A percentile compares a stretch with the other conserved stretches of the same genome.
phyloP scores from a whole-genome alignment of 352 stramenopile genomes.

The Globisporangium alternatum region DNA sequence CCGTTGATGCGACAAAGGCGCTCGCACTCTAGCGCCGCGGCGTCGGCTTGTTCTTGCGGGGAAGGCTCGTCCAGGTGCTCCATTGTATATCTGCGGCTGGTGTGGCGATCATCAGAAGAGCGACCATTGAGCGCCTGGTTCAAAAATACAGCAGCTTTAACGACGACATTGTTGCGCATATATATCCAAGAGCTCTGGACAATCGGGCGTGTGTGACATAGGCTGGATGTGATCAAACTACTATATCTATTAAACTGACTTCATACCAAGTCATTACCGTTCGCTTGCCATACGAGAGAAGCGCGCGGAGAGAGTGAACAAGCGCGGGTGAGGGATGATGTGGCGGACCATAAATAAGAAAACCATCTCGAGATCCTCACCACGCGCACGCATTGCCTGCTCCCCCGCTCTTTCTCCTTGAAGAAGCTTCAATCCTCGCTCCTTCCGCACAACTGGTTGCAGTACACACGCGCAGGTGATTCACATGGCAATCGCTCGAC shows the following conservation, averaged over 20 bases:
- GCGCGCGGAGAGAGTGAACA: not conserved
- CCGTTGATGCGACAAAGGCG: constrained; percentile 40
- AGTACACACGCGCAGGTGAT: not conserved
- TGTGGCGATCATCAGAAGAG: not conserved
- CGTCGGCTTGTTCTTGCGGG: constrained; percentile 24
- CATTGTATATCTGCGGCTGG: constrained; percentile 15
- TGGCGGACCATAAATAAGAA: constrained; percentile 19
- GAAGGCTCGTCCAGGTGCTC: constrained; percentile 25
- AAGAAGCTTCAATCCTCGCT: constrained; percentile 2
- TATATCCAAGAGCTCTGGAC: constrained; percentile 1
- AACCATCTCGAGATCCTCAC: constrained; percentile 12
- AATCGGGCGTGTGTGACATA: not conserved
- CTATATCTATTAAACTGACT: constrained; percentile 14
- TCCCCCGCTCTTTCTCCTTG: not conserved
- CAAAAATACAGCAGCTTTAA: not conserved
- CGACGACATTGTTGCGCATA: not conserved
- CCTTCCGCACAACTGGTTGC: not conserved
- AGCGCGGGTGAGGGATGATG: not conserved
- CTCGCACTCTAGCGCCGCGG: constrained; percentile 29
- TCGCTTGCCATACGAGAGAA: constrained; percentile 1
- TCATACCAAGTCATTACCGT: constrained; percentile 2
- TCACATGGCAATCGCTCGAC: not conserved
- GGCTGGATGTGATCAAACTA: constrained; percentile 9
- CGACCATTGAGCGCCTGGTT: not conserved
- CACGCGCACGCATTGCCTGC: not conserved